Conservation (phyloP, 1,284 basidiomycete genomes). For the Exobasidium rhododendri region DNA sequence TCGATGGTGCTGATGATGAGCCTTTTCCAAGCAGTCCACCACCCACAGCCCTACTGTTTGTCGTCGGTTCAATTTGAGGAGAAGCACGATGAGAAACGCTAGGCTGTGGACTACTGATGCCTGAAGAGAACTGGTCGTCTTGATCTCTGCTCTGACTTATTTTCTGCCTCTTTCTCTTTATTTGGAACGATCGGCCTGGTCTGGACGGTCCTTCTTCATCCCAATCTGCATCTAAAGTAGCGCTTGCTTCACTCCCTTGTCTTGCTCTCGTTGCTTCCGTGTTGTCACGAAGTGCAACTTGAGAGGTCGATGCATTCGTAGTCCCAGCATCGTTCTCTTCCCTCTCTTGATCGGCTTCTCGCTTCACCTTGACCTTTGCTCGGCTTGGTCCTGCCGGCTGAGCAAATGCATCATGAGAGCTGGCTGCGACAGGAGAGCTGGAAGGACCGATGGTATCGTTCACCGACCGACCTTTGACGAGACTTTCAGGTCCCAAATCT, state of each 20-base stretch:
- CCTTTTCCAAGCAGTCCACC: not conserved
- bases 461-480: not conserved
- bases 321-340: not conserved
- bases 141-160: slow-evolving; percentile 21
- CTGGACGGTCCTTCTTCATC: slow-evolving; percentile 37
- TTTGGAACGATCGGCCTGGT: slow-evolving; percentile 34
- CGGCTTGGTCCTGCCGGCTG: not conserved
- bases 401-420: not conserved
- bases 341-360: slow-evolving; percentile 8
- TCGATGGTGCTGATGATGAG: slow-evolving; percentile 10
- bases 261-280: not conserved
- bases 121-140: slow-evolving; percentile 29
- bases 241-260: slow-evolving; percentile 27
- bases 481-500: not conserved
- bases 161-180: slow-evolving; percentile 33
- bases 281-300: not conserved
- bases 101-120: slow-evolving; percentile 23
- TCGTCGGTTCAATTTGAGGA: not conserved
- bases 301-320: not conserved
- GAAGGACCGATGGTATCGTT: not conserved
- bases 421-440: not conserved
- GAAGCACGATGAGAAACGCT: not conserved
- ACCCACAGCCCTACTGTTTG: not conserved
- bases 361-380: slow-evolving; percentile 17
- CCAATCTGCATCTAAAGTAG: slow-evolving; percentile 31